Base-by-base conservation (phyloP, 169 alveolate species). In the Plasmodium relictum region DNA sequence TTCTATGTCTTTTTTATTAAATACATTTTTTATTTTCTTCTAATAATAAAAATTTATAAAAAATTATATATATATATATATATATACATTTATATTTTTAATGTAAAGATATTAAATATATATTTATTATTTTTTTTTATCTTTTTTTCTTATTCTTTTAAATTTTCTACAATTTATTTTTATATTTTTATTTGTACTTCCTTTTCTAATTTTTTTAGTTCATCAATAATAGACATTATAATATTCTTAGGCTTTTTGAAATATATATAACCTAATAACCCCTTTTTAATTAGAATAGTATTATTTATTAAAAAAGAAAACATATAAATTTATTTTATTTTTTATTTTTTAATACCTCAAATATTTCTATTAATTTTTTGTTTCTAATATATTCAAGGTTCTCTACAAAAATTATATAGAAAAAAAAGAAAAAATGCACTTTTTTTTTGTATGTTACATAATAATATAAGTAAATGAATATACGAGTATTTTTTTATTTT, bases 191-290 rank as follows among this genome's bases (percentile, higher is more conserved):
- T 68, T 44, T 68, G 2, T 69, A 83, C 91, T 20, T 83, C 42
- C 41, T 22, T 69, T 61, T 83, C 91, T 83, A 83, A 83, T 70
- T 54, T 83, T 56, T 56, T 58, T 39, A 83, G 39, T 62, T 83
- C 74, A 24, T 54, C 63, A 48, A 83, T 83, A 20, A 83, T 68
- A 6, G 85, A 52, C 73, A 68, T 73, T 45, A 83, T 56, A n/a
- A 83, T 39, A 62, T 83, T 83, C 68, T 58, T 58, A 14, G 91
- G 91, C 54, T 70, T 83, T 68, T 69, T 58, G 65, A 69, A 69
- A 58, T 83, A 83, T 56, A 83, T 62, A 41, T 31, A 58, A 18
- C 91, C 91, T 56, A 83, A 69, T 18, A 83, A 72, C 8, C 44
- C 73, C 91, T 83, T 52, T 12, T 18, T 42, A 83, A 41, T 16